Conservation (phyloP, 192 early-diverging fungal genomes). For the Pecoramyces ruminantium region DNA sequence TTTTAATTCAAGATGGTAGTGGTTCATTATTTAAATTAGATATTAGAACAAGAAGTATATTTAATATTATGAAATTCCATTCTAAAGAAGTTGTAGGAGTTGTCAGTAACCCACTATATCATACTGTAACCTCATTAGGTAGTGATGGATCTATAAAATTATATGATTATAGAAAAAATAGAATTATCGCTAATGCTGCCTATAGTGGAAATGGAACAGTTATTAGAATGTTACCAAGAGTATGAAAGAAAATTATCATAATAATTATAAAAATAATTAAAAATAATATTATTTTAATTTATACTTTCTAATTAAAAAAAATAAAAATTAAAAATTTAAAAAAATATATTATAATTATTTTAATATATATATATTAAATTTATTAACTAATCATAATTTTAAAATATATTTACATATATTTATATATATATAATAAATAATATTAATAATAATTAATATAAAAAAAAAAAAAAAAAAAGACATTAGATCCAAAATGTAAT, state of each 20-base stretch:
- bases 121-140: conserved; percentile 25
- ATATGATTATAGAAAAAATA: conserved; percentile 24
- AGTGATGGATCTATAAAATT: conserved; percentile 22
- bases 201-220: conserved; percentile 17
- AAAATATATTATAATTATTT: too few relatives aligned
- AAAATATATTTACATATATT: too few relatives aligned
- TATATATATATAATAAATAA: not conserved
- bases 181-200: conserved; percentile 3
- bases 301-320: too few relatives aligned
- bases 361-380: too few relatives aligned
- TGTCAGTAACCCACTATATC: conserved; percentile 18
- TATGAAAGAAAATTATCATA: conserved; percentile 7
- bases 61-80: conserved; percentile 26
- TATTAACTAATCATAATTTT: too few relatives aligned
- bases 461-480: too few relatives aligned
- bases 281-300: too few relatives aligned
- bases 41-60: conserved; percentile 19
- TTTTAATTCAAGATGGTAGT: conserved; percentile 19
- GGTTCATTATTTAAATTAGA: conserved; percentile 27
- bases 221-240: conserved; percentile 21
- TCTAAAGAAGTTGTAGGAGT: conserved; percentile 21
- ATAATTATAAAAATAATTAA: too few relatives aligned
- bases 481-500: conserved; percentile 21
- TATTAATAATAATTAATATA: too few relatives aligned
- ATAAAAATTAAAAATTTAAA: too few relatives aligned